These are phyloP conservation scores for Saturnispora ahearnii DNA, from an alignment of 805 yeast species.

Conservation along the genomic window DNA sequence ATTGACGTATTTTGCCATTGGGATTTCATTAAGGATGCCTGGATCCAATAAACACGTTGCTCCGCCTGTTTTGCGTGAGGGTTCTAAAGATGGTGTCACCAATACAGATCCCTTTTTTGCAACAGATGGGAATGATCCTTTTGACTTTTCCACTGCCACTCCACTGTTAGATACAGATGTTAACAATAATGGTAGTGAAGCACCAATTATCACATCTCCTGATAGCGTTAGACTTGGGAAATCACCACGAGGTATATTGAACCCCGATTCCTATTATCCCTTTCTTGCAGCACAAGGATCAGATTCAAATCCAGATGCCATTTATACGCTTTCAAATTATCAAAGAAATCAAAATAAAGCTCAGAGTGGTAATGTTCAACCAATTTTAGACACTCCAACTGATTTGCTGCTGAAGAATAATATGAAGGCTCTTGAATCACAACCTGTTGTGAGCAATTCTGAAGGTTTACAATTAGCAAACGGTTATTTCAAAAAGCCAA, in stretches of 20 bases:
- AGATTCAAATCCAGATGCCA: neutral
- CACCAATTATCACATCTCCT: constrained; percentile 9
- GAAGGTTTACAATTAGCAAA: neutral
- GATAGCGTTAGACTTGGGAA: neutral
- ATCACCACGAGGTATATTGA: constrained; percentile 1
- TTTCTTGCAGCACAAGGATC: neutral
- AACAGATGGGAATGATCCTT: neutral
- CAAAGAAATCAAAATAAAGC: neutral
- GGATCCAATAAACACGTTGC: neutral
- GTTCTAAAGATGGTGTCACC: neutral
- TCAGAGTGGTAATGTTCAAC: neutral
- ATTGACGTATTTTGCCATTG: neutral
- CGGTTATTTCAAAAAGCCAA: constrained; percentile 20
- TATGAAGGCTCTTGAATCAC: neutral
- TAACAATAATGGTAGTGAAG: neutral
- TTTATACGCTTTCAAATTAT: constrained; percentile 7
- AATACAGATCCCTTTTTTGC: neutral
- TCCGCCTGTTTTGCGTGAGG: neutral
- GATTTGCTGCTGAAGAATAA: constrained; percentile 2
- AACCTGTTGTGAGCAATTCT: neutral
- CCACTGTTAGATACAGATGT: constrained; percentile 1
- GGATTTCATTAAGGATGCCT: neutral
- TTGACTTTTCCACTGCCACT: neutral
- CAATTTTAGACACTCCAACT: neutral
- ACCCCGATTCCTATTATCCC: constrained; percentile 2